Conservation (phyloP, 345 rosid species). For the Pistacia atlantica region DNA sequence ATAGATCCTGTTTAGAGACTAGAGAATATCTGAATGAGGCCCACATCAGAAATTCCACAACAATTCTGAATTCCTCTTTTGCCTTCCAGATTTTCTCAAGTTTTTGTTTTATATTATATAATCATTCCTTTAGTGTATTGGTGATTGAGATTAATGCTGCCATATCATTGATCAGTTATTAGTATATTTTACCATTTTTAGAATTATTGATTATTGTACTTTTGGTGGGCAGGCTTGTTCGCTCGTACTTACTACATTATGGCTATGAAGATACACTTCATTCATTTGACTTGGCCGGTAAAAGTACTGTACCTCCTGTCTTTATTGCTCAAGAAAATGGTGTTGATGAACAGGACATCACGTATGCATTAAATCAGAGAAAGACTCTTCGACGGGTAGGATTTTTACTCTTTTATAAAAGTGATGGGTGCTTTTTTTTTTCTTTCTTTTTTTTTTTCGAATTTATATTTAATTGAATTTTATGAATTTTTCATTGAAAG, state of each 20-base stretch:
- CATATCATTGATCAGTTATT: neutral
- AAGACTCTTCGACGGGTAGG: constrained; percentile 80
- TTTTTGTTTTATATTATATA: neutral
- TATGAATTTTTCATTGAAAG: neutral
- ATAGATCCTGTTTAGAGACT: constrained; percentile 1
- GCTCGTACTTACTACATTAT: constrained; percentile 85
- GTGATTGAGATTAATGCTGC: neutral
- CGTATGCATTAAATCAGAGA: constrained; percentile 75
- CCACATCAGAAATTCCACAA: neutral
- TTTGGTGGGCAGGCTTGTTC: constrained; percentile 67
- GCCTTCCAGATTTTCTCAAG: neutral
- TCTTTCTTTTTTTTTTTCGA: no score
- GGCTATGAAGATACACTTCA: constrained; percentile 94
- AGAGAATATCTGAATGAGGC: neutral
- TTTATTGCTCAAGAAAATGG: constrained; percentile 62
- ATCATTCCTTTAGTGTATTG: neutral
- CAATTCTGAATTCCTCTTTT: neutral
- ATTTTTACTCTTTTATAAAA: constrained; percentile 17
- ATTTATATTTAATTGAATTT: neutral
- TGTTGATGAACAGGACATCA: constrained; percentile 55
- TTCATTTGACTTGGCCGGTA: constrained; percentile 80
- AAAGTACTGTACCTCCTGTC: constrained; percentile 74
- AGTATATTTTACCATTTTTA: neutral
- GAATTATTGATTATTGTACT: neutral
- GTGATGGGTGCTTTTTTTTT: neutral